Conservation (phyloP, 179 eudicot genomes). For the Carnegiea gigantea region DNA sequence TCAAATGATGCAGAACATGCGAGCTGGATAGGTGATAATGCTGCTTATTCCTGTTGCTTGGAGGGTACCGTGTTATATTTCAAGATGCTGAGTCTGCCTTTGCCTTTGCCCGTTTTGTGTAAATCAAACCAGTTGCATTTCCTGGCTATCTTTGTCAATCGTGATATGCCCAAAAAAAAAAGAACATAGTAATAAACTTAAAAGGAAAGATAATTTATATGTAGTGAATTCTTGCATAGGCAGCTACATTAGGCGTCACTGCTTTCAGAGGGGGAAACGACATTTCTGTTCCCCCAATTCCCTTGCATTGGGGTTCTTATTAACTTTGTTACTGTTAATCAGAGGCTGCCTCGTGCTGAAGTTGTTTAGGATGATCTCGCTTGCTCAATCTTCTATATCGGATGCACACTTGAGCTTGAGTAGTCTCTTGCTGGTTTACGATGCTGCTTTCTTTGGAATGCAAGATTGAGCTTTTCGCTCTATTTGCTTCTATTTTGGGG, state of each 20-base stretch:
- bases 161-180: neutral
- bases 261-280: constrained; percentile 14
- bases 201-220: constrained; percentile 11
- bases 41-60: neutral
- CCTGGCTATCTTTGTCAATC: constrained; percentile 7
- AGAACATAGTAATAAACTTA: constrained; percentile 14
- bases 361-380: neutral
- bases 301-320: neutral
- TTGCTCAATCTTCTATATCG: neutral
- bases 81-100: constrained; percentile 8
- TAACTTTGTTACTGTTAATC: neutral
- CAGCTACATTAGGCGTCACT: constrained; percentile 7
- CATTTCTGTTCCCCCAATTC: neutral
- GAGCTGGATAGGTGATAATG: neutral
- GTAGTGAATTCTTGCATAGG: constrained; percentile 24
- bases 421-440: neutral
- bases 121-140: constrained; percentile 1
- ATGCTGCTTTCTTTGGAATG: neutral
- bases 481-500: neutral
- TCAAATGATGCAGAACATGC: neutral
- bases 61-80: neutral
- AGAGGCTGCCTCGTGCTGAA: neutral
- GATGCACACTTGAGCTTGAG: neutral
- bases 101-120: neutral
- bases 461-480: neutral